Base-by-base conservation (phyloP, 257 asterid species). In the Solanum verrucosum region DNA sequence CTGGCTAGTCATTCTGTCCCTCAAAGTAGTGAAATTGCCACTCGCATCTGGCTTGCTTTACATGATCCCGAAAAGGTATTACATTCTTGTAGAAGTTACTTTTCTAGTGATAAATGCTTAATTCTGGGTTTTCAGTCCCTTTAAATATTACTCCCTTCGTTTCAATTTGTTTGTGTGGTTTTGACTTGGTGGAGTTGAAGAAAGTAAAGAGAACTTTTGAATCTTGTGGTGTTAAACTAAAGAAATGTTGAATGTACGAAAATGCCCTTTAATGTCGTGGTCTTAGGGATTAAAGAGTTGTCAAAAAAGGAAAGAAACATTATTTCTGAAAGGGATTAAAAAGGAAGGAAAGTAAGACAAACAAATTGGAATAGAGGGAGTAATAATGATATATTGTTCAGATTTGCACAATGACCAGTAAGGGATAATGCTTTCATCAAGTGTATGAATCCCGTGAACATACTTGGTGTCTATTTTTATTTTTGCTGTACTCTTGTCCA, bases 11-110 rank as follows among this genome's bases (percentile, higher is more conserved):
- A 93, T 88, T 91, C 98, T 63, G 90, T 95, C 90, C 98, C 99
- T 83, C 95, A 94, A 88, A 92, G 93, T 90, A 94, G 93, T 77
- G 98, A 97, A 91, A 92, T 96, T 90, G 99, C 99, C 42, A 97
- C 98, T 87, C 91, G 93, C 95, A 91, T 97, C 88, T 97, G 99
- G 99, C 98, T 97, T 92, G 99, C 98, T 85, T 90, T 96, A 90
- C 99, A 97, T 90, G 99, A 97, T 87, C 90, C 93, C 2, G 99
- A 96, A 78, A 97, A 97, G 98, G 99, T 96, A 71, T 49, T 60
- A 63, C 86, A 40, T 52, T 79, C 75, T 77, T 40, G 83, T 67
- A 13, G 20, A 33, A 65, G 46, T 52, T 37, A 25, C 15, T 49
- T 21, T 87, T 33, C 40, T 75, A 40, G 68, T 65, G 63, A 79